Conservation (phyloP, 2,329 filamentous ascomycete species). For the Colletotrichum liriopes region DNA sequence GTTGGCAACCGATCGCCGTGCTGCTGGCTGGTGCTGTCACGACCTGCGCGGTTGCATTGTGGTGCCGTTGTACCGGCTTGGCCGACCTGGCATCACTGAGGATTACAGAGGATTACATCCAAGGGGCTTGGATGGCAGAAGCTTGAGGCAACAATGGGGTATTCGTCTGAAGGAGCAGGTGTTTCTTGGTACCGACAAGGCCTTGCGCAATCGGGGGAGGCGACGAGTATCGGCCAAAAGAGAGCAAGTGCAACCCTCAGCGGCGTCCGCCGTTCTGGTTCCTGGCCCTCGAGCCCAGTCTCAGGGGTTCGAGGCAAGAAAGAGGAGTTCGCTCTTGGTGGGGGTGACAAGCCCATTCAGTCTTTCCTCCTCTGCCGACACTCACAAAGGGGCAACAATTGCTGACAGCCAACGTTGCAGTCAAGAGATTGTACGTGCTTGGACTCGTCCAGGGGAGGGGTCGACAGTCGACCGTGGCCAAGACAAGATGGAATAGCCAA, state of each 20-base stretch:
- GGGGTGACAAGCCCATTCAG: constrained; percentile 4
- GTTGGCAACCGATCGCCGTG: neutral
- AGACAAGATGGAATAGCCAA: constrained; percentile 8
- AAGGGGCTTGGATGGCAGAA: constrained; percentile 36
- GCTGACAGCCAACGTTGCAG: constrained; percentile 33
- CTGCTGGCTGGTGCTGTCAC: constrained; percentile 3
- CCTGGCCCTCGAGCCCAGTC: neutral
- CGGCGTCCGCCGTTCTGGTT: constrained; percentile 2
- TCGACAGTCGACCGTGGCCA: constrained; percentile 3
- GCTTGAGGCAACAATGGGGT: constrained; percentile 23
- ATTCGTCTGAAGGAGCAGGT: constrained; percentile 29
- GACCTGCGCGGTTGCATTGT: constrained; percentile 3
- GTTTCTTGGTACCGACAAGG: constrained; percentile 5
- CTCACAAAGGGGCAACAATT: constrained; percentile 31
- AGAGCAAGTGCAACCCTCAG: constrained; percentile 18
- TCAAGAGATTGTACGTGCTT: constrained; percentile 20
- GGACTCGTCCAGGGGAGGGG: constrained; percentile 1
- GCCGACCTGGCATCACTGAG: neutral
- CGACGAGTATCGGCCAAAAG: constrained; percentile 13
- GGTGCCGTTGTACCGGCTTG: constrained; percentile 25
- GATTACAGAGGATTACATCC: neutral
- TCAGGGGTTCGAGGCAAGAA: constrained; percentile 9
- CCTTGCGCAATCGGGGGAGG: constrained; percentile 11
- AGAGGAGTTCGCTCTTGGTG: constrained; percentile 10
- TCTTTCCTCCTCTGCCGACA: constrained; percentile 16